Percentiles rank a stretch among this genome's conserved stretches.
Evolutionary conservation across 805 yeast species (phyloP).

Genomic region (Monosporozyma yasuniensis): DNA sequence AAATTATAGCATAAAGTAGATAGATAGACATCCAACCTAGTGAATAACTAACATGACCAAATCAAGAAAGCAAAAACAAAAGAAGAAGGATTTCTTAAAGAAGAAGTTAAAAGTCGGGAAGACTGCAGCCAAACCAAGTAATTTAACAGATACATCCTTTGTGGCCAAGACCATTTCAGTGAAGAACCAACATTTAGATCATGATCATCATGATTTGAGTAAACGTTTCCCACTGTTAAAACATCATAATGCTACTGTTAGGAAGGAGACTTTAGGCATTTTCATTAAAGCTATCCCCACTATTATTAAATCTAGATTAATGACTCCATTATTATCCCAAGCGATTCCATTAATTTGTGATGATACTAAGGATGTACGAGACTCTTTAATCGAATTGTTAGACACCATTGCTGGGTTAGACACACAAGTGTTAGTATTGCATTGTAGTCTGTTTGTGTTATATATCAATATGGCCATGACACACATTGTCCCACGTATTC

Average conservation of each 20-base stretch:
- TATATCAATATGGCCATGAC: conserved; percentile 90
- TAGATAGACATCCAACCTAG: too few relatives aligned
- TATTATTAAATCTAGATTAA: conserved; percentile 25
- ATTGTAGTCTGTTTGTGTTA: conserved; percentile 52
- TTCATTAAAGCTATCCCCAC: conserved; percentile 46
- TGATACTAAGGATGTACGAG: conserved; percentile 55
- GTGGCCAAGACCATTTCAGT: conserved; percentile 43
- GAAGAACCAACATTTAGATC: conserved; percentile 24
- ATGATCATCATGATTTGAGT: conserved; percentile 35
- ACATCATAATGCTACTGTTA: conserved; percentile 62
- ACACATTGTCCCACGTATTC: conserved; percentile 68
- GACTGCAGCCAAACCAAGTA: conserved; percentile 56
- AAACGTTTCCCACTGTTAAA: conserved; percentile 61
- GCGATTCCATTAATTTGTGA: conserved; percentile 39
- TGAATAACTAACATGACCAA: too few relatives aligned
- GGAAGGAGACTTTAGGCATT: conserved; percentile 59
- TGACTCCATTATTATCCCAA: conserved; percentile 26
- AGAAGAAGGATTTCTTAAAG: conserved; percentile 43
- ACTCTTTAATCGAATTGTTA: conserved; percentile 41
- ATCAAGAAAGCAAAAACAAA: conserved; percentile 31
- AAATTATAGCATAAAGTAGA: too few relatives aligned
- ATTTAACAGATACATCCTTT: conserved; percentile 81
- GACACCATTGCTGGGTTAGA: conserved; percentile 40
- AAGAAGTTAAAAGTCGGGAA: conserved; percentile 85
- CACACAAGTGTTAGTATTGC: conserved; percentile 49